These are phyloP conservation scores for Vigna mungo DNA, from an alignment of 306 rosid species.

Conservation along the genomic window DNA sequence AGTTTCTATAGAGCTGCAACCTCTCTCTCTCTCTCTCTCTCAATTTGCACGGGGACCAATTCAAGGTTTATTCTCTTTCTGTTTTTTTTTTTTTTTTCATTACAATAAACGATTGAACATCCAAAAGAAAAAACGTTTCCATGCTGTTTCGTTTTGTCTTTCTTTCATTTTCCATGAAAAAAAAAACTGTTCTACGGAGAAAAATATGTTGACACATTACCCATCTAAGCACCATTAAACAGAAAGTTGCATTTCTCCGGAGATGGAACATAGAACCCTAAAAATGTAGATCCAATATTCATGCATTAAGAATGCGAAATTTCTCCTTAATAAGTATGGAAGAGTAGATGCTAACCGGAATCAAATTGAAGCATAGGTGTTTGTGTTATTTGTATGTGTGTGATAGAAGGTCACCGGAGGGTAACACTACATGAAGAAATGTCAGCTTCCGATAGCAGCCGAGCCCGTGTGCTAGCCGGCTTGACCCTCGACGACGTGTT, in stretches of 20 bases:
- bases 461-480: slow-evolving; percentile 53
- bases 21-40: background rate
- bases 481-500: slow-evolving; percentile 70
- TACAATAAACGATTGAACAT: background rate
- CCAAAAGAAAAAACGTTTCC: background rate
- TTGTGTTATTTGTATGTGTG: background rate
- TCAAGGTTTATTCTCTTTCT: background rate
- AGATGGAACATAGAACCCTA: background rate
- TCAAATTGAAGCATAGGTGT: no score
- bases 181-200: slow-evolving; percentile 8
- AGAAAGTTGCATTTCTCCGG: background rate
- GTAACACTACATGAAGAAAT: slow-evolving; percentile 73
- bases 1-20: background rate
- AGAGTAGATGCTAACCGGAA: no score
- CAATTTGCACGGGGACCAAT: slow-evolving; percentile 42
- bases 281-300: background rate
- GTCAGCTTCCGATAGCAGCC: slow-evolving; percentile 62
- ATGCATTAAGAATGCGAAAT: background rate
- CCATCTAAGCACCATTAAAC: background rate
- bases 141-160: background rate
- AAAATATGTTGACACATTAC: background rate
- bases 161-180: slow-evolving; percentile 18
- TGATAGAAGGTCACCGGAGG: slow-evolving; percentile 70
- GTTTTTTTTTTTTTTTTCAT: background rate
- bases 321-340: no score